Evolutionary conservation across 2,329 filamentous ascomycete genomes (phyloP), one percentile per base, ranked within the genome.

Genomic region (Epichloe elymi): DNA sequence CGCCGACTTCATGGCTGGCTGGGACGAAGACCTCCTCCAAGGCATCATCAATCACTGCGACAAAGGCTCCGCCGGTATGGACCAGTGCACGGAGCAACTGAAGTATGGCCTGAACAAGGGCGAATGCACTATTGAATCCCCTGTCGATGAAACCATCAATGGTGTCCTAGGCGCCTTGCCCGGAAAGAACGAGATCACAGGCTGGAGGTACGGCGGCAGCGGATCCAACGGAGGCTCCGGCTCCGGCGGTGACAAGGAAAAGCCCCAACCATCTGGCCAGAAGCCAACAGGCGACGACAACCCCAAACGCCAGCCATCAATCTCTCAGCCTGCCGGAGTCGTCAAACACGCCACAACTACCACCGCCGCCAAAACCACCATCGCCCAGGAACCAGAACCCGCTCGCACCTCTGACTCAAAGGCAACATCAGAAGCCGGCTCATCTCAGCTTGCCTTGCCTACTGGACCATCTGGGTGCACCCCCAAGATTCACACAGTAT

Each of bases 1-100:
- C 66, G 83, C 74, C 46, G 85, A 89, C 65, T 88, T 89, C 68
- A 66, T 85, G 56, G 79, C 85, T 55, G 85, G 78, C 15, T 89
- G 86, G 86, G 79, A 88, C 57, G 72, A 77, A 54, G 64, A 70
- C 30, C 73, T 75, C 44, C 79, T 87, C 47, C 80, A 85, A 65
- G 71, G 76, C 54, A 83, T 85, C 56, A 80, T 87, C 57, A 73
- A 85, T 61, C 77, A 71, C 48, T 88, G 86, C 70, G 70, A 81
- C 58, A 76, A 75, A 44, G 75, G 79, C 46, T 74, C 74, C 52
- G 56, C 61, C 6, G 79, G 78, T 47, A 81, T 87, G 70, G 76
- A 83, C 55, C 70, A 75, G 56, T 88, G 83, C 69, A 72, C 75
- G 5, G 72, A 74, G 70, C 51, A 41, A 4, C 20, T 50, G 15